Percentiles rank a stretch among this genome's conserved stretches.
These are phyloP conservation scores for Zychaea mexicana DNA, from an alignment of 371 early-diverging fungal species.

Conservation along the genomic window DNA sequence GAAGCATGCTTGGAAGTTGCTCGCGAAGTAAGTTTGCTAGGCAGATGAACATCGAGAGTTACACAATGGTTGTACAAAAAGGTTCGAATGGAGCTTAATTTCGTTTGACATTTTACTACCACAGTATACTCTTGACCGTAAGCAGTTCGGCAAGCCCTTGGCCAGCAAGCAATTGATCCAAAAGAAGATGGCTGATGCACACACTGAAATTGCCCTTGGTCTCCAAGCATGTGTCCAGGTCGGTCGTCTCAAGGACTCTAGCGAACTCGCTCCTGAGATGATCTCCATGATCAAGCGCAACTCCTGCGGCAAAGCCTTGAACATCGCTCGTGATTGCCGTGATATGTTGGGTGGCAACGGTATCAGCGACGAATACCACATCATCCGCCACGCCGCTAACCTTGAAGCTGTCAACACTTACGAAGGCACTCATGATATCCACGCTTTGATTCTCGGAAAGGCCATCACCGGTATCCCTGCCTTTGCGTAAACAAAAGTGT, in stretches of 20 bases:
- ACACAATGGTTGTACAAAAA: not conserved
- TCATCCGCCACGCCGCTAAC: constrained; percentile 95
- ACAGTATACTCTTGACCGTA: constrained; percentile 85
- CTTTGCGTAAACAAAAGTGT: constrained; percentile 46
- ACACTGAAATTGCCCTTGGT: constrained; percentile 93
- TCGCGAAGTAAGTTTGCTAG: constrained; percentile 41
- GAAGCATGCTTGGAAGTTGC: constrained; percentile 91
- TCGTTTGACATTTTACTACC: not conserved
- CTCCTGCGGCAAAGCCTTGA: constrained; percentile 93
- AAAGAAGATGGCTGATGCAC: constrained; percentile 95
- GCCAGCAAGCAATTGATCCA: constrained; percentile 97
- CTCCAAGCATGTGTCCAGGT: constrained; percentile 92
- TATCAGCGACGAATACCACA: constrained; percentile 96
- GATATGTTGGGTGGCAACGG: constrained; percentile 95
- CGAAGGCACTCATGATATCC: constrained; percentile 96
- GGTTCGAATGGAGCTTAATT: not conserved
- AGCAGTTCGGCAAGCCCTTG: constrained; percentile 92
- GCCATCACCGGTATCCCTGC: constrained; percentile 94
- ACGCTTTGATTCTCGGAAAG: constrained; percentile 93
- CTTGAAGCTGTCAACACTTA: constrained; percentile 97
- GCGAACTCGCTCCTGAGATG: constrained; percentile 92
- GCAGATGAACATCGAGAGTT: not conserved
- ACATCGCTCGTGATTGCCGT: constrained; percentile 89
- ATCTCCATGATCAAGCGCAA: constrained; percentile 97
- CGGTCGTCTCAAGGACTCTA: constrained; percentile 92